These are phyloP conservation scores for Lactifluus subvellereus DNA, from an alignment of 768 basidiomycete genomes.

Conservation along the genomic window DNA sequence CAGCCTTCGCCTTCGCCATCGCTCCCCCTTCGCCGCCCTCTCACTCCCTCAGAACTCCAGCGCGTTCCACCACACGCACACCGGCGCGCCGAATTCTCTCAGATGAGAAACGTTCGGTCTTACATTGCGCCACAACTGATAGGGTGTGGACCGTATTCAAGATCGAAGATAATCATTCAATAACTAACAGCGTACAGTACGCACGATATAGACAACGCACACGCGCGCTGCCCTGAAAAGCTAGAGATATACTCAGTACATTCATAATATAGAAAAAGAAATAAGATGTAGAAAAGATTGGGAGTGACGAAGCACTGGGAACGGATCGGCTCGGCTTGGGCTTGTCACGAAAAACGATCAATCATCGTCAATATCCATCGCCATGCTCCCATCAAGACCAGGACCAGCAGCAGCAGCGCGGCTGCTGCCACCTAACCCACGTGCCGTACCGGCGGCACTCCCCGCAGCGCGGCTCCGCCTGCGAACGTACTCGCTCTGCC, in stretches of 20 bases:
- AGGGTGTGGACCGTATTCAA: no score
- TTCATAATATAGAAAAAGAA: constrained; percentile 3
- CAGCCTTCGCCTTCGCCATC: no score
- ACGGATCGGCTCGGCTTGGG: neutral
- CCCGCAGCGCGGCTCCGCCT: constrained; percentile 42
- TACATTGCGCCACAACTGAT: no score
- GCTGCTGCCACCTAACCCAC: neutral
- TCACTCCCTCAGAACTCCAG: no score
- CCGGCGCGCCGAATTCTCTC: no score
- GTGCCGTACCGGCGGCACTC: constrained; percentile 7
- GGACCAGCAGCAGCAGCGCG: neutral
- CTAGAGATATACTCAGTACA: constrained; percentile 5
- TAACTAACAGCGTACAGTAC: constrained; percentile 11
- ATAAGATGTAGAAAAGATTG: neutral
- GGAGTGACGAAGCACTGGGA: neutral
- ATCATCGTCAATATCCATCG: constrained; percentile 23
- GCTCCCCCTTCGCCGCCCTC: no score
- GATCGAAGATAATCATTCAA: neutral
- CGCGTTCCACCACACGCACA: no score
- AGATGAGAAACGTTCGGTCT: no score
- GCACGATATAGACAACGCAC: neutral
- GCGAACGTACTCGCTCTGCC: constrained; percentile 71
- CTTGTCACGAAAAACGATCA: neutral
- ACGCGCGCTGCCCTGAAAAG: neutral
- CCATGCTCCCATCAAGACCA: constrained; percentile 11